Conservation (phyloP, 1,284 basidiomycete species). For the Irpex lacteus region DNA sequence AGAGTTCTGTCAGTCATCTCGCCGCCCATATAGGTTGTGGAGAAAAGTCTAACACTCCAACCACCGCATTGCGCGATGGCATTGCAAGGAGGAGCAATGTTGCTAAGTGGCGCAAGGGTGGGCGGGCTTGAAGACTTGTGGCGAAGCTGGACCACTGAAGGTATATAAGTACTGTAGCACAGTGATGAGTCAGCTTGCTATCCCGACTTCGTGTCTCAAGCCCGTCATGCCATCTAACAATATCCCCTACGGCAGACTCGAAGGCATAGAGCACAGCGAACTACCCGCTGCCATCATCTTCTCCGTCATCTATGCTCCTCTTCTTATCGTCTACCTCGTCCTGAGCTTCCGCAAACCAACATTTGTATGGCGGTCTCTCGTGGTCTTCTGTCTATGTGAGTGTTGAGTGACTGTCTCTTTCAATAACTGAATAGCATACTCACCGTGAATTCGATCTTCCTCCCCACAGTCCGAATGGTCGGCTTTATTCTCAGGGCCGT, state of each 20-base stretch:
- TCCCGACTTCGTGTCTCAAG: too few species aligned
- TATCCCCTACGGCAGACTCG: slow-evolving; percentile 1
- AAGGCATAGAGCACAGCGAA: slow-evolving; percentile 10
- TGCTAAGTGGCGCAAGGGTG: too few species aligned
- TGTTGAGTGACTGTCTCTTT: not conserved
- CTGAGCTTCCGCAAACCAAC: slow-evolving; percentile 5
- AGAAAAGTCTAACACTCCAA: too few species aligned
- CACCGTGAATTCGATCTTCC: not conserved
- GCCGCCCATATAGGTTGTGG: too few species aligned
- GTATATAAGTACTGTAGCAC: too few species aligned
- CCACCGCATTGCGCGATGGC: too few species aligned
- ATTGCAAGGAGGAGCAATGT: too few species aligned
- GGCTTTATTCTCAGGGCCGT: slow-evolving; percentile 13
- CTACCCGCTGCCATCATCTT: slow-evolving; percentile 13
- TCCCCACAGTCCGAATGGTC: slow-evolving; percentile 6
- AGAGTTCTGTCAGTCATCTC: too few species aligned
- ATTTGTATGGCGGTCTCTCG: slow-evolving; percentile 7
- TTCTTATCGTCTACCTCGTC: slow-evolving; percentile 3
- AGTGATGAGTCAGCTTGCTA: too few species aligned
- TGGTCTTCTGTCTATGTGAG: slow-evolving; percentile 13
- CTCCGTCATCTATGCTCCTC: slow-evolving; percentile 10
- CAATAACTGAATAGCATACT: not conserved
- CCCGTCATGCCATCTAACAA: too few species aligned
- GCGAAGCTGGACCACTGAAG: too few species aligned
- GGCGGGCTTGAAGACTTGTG: too few species aligned